Conservation (phyloP, 306 rosid genomes). For the Vachellia collinsii region DNA sequence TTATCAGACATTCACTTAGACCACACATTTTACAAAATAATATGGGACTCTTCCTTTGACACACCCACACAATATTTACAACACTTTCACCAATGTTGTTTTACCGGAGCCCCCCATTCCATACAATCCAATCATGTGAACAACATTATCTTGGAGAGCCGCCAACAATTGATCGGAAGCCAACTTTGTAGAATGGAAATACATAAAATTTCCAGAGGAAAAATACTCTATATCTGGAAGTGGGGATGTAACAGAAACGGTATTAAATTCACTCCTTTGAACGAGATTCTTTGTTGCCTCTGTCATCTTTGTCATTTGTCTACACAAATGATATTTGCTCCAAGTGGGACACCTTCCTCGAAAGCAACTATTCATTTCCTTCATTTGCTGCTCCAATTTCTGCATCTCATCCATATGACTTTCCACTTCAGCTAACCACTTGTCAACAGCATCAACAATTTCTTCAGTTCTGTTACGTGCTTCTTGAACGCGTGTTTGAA, state of each 20-base stretch:
- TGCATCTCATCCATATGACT: background rate
- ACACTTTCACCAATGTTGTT: background rate
- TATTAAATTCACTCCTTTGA: background rate
- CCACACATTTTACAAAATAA: too few relatives aligned
- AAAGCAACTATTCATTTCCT: background rate
- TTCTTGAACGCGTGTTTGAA: background rate
- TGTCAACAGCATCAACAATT: background rate
- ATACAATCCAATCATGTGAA: background rate
- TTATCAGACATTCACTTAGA: too few relatives aligned
- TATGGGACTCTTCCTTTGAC: too few relatives aligned
- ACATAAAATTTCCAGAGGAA: background rate
- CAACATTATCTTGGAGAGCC: background rate
- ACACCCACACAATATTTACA: too few relatives aligned
- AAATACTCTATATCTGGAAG: background rate
- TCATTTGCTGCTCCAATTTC: background rate
- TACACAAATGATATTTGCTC: background rate
- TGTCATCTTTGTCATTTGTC: background rate
- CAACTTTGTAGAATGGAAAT: background rate
- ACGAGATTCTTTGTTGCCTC: background rate
- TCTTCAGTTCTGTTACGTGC: background rate
- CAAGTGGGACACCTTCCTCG: background rate
- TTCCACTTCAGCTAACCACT: background rate
- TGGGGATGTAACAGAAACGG: background rate
- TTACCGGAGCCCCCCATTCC: conserved; percentile 12
- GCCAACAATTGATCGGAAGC: background rate